phyloP scores from a whole-genome alignment of 108 stramenopile genomes.

The Chaetoceros muelleri region DNA sequence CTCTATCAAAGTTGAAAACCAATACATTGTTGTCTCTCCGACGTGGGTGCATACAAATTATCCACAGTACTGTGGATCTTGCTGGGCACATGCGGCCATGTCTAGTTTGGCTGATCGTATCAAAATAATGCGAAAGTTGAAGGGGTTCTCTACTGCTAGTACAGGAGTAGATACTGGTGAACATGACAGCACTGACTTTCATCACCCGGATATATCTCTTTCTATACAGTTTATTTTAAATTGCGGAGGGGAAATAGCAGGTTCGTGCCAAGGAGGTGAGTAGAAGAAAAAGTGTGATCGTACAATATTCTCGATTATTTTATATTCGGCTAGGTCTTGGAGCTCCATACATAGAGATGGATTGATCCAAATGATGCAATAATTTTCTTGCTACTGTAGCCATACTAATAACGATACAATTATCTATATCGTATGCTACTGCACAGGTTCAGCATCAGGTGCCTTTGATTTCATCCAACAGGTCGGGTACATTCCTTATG shows the following conservation, averaged over 20 bases:
- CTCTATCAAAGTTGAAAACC: constrained; percentile 7
- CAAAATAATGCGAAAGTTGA: constrained; percentile 70
- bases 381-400: too few species aligned
- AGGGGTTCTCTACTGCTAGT: constrained; percentile 11
- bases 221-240: constrained; percentile 79
- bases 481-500: constrained; percentile 9
- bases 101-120: constrained; percentile 80
- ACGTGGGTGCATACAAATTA: not conserved
- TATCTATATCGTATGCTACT: too few species aligned
- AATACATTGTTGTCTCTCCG: constrained; percentile 12
- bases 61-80: constrained; percentile 43
- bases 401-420: too few species aligned
- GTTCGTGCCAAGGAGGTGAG: constrained; percentile 57
- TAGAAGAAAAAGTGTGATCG: too few species aligned
- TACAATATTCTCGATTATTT: too few species aligned
- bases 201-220: constrained; percentile 15
- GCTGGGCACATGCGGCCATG: constrained; percentile 86
- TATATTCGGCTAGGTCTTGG: too few species aligned
- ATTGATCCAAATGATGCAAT: too few species aligned
- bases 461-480: constrained; percentile 15
- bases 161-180: constrained; percentile 42
- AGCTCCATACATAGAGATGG: too few species aligned
- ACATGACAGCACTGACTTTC: constrained; percentile 1
- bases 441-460: constrained; percentile 10
- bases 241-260: constrained; percentile 52